Conservation (phyloP, 2,329 filamentous ascomycete genomes). For the Nemania diffusa region DNA sequence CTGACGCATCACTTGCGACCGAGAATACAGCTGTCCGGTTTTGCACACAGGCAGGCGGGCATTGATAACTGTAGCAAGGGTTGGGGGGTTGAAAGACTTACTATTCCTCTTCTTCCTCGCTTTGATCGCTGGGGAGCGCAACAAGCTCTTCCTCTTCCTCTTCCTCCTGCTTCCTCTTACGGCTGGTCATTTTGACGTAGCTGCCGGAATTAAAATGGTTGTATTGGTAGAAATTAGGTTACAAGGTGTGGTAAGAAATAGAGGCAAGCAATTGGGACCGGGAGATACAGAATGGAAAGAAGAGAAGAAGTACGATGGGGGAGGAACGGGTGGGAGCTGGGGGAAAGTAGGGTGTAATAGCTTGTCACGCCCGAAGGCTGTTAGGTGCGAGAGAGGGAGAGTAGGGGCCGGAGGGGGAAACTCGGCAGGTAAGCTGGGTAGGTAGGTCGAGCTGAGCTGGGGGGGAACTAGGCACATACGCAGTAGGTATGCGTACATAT, state of each 20-base stretch:
- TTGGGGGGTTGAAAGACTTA: constrained; percentile 39
- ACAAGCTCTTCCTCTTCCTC: constrained; percentile 51
- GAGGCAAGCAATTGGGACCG: constrained; percentile 37
- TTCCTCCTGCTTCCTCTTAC: constrained; percentile 51
- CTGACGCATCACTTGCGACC: constrained; percentile 37
- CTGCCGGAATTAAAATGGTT: constrained; percentile 23
- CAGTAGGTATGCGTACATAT: too few species aligned
- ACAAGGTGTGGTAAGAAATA: constrained; percentile 31
- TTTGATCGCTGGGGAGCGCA: constrained; percentile 51
- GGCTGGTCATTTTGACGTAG: constrained; percentile 45
- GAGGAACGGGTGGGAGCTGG: constrained; percentile 39
- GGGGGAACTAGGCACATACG: constrained; percentile 12
- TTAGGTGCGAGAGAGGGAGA: constrained; percentile 33
- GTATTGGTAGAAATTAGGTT: constrained; percentile 14
- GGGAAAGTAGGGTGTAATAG: constrained; percentile 40
- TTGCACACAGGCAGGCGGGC: constrained; percentile 9
- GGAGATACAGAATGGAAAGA: constrained; percentile 30
- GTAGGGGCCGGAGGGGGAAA: constrained; percentile 25
- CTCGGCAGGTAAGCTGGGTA: constrained; percentile 30
- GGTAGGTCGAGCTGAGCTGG: constrained; percentile 31
- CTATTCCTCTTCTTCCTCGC: constrained; percentile 52
- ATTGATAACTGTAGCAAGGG: constrained; percentile 13
- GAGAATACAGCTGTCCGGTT: not conserved
- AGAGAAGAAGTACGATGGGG: constrained; percentile 40
- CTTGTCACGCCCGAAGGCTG: constrained; percentile 46